Percentiles rank a stretch among this genome's conserved stretches.
These are phyloP conservation scores for Amanita brunnescens DNA, from an alignment of 768 basidiomycete genomes.

Conservation along the genomic window DNA sequence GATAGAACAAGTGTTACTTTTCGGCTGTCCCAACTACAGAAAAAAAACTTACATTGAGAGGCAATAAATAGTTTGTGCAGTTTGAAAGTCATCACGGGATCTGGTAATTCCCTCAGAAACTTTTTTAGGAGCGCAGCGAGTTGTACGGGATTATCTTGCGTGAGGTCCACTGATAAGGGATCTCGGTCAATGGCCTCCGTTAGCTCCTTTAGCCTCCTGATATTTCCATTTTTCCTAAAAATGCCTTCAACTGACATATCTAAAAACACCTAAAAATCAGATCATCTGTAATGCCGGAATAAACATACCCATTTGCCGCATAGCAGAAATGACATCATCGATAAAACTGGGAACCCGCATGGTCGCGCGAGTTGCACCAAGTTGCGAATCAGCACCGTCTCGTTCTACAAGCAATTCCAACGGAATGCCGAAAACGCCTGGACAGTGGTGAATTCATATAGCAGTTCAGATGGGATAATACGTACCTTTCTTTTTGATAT, in stretches of 20 bases:
- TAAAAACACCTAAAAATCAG: slow-evolving; percentile 22
- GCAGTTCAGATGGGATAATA: slow-evolving; percentile 8
- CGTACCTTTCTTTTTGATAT: slow-evolving; percentile 79
- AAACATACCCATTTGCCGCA: slow-evolving; percentile 91
- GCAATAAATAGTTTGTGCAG: slow-evolving; percentile 83
- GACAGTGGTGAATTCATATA: slow-evolving; percentile 7
- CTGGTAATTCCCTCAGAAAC: slow-evolving; percentile 92
- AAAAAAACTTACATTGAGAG: slow-evolving; percentile 63
- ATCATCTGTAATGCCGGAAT: not conserved
- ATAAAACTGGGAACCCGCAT: slow-evolving; percentile 94
- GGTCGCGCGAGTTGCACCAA: slow-evolving; percentile 79
- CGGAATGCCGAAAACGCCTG: slow-evolving; percentile 90
- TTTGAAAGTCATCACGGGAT: slow-evolving; percentile 93
- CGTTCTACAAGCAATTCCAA: slow-evolving; percentile 89
- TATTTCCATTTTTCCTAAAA: slow-evolving; percentile 97
- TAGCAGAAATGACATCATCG: slow-evolving; percentile 95
- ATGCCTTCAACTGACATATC: slow-evolving; percentile 99
- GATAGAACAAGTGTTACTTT: slow-evolving; percentile 9
- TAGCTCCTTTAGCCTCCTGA: slow-evolving; percentile 83
- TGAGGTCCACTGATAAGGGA: slow-evolving; percentile 81
- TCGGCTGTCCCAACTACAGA: not conserved
- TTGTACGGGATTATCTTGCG: slow-evolving; percentile 94
- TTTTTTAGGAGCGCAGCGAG: slow-evolving; percentile 95
- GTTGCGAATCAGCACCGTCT: slow-evolving; percentile 91
- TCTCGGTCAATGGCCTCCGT: slow-evolving; percentile 95